Evolutionary conservation across 108 stramenopile genomes (phyloP), one percentile per base, ranked within the genome.

Genomic region (Nitzschia palea): DNA sequence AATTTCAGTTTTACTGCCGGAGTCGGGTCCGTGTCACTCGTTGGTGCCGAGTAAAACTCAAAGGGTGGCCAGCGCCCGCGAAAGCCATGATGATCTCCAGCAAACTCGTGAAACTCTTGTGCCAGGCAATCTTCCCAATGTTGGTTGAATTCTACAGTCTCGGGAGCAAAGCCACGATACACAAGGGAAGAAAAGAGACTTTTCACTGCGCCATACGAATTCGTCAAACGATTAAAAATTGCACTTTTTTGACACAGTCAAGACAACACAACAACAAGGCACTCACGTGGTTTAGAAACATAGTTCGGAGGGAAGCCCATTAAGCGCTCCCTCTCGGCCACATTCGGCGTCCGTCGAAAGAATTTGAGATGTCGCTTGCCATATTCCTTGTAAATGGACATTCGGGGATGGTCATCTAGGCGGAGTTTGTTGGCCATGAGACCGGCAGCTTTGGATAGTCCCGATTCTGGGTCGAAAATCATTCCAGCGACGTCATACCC

Each of bases 241-340:
- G n/a, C n/a, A n/a, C n/a, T n/a, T n/a, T n/a, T n/a, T n/a, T n/a
- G n/a, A n/a, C n/a, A n/a, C n/a, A n/a, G n/a, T n/a, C n/a, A n/a
- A n/a, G n/a, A n/a, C n/a, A n/a, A n/a, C n/a, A n/a, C n/a, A n/a
- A n/a, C n/a, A n/a, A n/a, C n/a, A n/a, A n/a, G n/a, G n/a, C 23
- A 55, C 62, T 52, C 25, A 76, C 61, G 61, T 45, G 59, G 43
- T 23, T 33, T 40, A 14, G 43, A n/a, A 25, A 80, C 44, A 35
- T 80, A 80, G 0, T 73, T 74, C 14, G 40, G 27, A 12, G 68
- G 64, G 37, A 63, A 80, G 17, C 79, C 79, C 74, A 80, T 71
- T 44, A 75, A 34, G 25, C 42, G 29, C 47, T 75, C 80, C 32
- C 80, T 36, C 33, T 76, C 74, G 4, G n/a, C 8, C 1, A 62